These are phyloP conservation scores for Carex cristatella DNA, from an alignment of 176 grass and related monocot genomes.

Conservation along the genomic window DNA sequence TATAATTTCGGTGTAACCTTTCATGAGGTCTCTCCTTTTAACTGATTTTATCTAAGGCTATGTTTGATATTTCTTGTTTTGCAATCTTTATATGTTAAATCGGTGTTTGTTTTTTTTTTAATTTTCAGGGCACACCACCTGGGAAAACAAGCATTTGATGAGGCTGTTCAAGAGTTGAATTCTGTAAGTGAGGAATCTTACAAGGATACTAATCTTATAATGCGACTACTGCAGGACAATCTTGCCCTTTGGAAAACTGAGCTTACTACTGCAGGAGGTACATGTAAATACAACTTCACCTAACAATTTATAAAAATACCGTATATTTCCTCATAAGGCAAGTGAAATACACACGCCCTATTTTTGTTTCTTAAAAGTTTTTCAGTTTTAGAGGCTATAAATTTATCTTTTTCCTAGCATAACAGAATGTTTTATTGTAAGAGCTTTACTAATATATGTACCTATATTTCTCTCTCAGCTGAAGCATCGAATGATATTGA, in stretches of 20 bases:
- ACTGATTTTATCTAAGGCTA: background rate
- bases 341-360: background rate
- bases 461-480: background rate
- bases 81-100: background rate
- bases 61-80: background rate
- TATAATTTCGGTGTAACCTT: background rate
- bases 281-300: background rate
- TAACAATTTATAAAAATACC: background rate
- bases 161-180: slow-evolving; percentile 55
- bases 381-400: background rate
- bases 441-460: slow-evolving; percentile 2
- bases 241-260: slow-evolving; percentile 52
- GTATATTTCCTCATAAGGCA: background rate
- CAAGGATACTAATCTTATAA: slow-evolving; percentile 54
- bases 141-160: slow-evolving; percentile 74
- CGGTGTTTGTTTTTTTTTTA: background rate
- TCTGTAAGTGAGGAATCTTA: slow-evolving; percentile 38
- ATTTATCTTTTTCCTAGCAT: background rate
- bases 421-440: background rate
- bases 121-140: slow-evolving; percentile 55
- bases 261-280: slow-evolving; percentile 30
- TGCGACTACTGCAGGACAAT: slow-evolving; percentile 73
- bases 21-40: background rate
- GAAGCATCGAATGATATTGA: background rate
- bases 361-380: background rate